phyloP scores from a whole-genome alignment of 2,329 filamentous ascomycete genomes.

The Beauveria pseudobassiana region DNA sequence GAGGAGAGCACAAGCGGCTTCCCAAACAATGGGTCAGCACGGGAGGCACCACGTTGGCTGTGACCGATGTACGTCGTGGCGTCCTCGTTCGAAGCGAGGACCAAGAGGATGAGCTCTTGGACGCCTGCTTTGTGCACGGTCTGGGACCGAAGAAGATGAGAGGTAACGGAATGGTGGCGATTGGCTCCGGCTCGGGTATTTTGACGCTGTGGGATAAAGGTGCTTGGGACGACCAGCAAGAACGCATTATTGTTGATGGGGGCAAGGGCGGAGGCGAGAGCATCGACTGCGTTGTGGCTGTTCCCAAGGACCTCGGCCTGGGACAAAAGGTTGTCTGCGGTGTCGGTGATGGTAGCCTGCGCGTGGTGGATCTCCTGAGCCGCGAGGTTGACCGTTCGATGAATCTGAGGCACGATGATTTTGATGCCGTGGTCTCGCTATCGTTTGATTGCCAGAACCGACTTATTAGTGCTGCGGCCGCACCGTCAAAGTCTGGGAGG shows the following conservation, averaged over 20 bases:
- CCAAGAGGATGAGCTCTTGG: conserved; percentile 89
- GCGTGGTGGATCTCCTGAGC: conserved; percentile 66
- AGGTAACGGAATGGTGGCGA: conserved; percentile 68
- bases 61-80: conserved; percentile 81
- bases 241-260: conserved; percentile 70
- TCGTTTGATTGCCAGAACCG: conserved; percentile 79
- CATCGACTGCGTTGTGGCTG: conserved; percentile 66
- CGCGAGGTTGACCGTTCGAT: conserved; percentile 63
- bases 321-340: conserved; percentile 74
- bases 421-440: conserved; percentile 76
- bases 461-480: conserved; percentile 81
- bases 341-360: conserved; percentile 70
- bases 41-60: conserved; percentile 81
- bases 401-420: conserved; percentile 66
- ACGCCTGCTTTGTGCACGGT: conserved; percentile 69
- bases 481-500: conserved; percentile 89
- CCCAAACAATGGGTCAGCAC: conserved; percentile 93
- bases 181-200: conserved; percentile 69
- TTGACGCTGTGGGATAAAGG: conserved; percentile 92
- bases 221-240: conserved; percentile 91
- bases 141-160: conserved; percentile 58
- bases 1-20: conserved; percentile 79
- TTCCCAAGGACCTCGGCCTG: conserved; percentile 63
- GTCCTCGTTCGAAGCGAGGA: conserved; percentile 87
- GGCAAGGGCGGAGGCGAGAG: conserved; percentile 62